Conservation (phyloP, 73 alveolate species). For the Tetrahymena elliotti region DNA sequence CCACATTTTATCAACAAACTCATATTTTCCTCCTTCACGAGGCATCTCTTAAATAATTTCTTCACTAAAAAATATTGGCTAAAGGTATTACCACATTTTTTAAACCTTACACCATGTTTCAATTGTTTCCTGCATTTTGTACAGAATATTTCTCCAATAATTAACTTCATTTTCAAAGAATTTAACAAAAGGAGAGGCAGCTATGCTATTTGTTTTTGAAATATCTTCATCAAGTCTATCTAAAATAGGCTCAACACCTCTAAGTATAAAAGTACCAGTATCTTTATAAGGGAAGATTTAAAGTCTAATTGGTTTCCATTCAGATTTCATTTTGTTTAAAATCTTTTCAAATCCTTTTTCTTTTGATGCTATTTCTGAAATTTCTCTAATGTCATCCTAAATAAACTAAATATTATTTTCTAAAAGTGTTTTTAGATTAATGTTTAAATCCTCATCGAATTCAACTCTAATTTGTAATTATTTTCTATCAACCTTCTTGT, state of each 20-base stretch:
- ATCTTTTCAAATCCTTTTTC: slow-evolving; percentile 82
- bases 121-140: slow-evolving; percentile 79
- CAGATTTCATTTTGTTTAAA: slow-evolving; percentile 78
- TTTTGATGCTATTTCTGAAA: slow-evolving; percentile 81
- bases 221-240: slow-evolving; percentile 84
- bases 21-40: slow-evolving; percentile 76
- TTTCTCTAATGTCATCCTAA: slow-evolving; percentile 76
- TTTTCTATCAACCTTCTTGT: background rate
- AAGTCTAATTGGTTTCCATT: slow-evolving; percentile 82
- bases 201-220: slow-evolving; percentile 78
- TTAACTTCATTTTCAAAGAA: slow-evolving; percentile 80
- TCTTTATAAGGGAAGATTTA: slow-evolving; percentile 69
- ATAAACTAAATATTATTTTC: background rate
- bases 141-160: slow-evolving; percentile 66
- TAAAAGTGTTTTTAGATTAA: background rate
- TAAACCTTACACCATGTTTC: slow-evolving; percentile 93
- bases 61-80: slow-evolving; percentile 86
- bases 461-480: background rate
- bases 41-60: slow-evolving; percentile 88
- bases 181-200: slow-evolving; percentile 86
- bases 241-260: slow-evolving; percentile 86
- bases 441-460: background rate
- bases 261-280: slow-evolving; percentile 69
- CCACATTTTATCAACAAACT: slow-evolving; percentile 79
- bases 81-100: slow-evolving; percentile 83